phyloP scores from a whole-genome alignment of 148 eudicot species.

The Dysphania ambrosioides region DNA sequence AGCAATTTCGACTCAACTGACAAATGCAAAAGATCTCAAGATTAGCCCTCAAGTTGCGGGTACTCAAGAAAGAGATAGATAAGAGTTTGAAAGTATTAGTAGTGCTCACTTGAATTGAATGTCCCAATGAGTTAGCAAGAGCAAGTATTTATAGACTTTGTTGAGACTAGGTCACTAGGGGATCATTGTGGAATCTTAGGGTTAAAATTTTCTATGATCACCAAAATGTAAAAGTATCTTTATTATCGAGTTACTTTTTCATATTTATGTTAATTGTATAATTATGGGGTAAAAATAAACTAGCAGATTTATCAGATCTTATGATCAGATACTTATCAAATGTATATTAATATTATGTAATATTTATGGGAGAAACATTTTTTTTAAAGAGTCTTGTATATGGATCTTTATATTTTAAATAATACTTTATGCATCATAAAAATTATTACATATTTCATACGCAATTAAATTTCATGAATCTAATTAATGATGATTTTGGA shows the following conservation, averaged over 20 bases:
- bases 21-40: slow-evolving; percentile 4
- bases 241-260: background rate
- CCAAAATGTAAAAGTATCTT: background rate
- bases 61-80: background rate
- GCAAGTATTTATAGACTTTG: slow-evolving; percentile 10
- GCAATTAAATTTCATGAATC: too few species aligned
- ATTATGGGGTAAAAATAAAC: too few species aligned
- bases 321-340: too few species aligned
- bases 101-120: background rate
- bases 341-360: too few species aligned
- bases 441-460: too few species aligned
- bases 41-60: background rate
- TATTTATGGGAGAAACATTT: background rate
- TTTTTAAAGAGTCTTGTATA: too few species aligned
- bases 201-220: background rate
- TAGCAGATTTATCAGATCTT: too few species aligned
- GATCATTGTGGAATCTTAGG: slow-evolving; percentile 1
- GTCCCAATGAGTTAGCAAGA: background rate
- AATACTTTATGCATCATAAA: too few species aligned
- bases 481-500: too few species aligned
- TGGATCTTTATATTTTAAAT: too few species aligned
- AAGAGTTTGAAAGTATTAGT: slow-evolving; percentile 6
- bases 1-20: slow-evolving; percentile 1
- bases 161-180: background rate
- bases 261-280: background rate